Evolutionary conservation across 495 filamentous ascomycete species (phyloP).

Genomic region (Aspergillus bertholletiae): DNA sequence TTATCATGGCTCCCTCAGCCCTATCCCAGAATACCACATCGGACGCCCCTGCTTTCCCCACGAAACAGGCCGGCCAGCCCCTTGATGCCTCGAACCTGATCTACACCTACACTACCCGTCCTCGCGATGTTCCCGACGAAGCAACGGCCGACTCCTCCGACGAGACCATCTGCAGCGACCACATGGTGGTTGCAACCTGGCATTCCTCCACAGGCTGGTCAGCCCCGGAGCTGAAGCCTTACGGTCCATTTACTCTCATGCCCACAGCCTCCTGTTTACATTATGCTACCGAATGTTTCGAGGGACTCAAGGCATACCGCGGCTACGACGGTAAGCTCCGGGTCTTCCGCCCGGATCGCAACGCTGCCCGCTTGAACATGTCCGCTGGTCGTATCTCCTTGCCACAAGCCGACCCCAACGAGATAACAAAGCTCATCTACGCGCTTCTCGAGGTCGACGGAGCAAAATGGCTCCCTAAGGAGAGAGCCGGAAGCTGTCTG

Average conservation of each 20-base stretch:
- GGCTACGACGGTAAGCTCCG: slow-evolving; percentile 67
- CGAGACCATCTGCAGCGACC: slow-evolving; percentile 43
- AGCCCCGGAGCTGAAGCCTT: slow-evolving; percentile 65
- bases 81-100: slow-evolving; percentile 5
- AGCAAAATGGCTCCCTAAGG: not conserved
- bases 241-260: slow-evolving; percentile 68
- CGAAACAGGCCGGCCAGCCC: not conserved
- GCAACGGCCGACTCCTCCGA: not conserved
- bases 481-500: slow-evolving; percentile 25
- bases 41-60: not conserved
- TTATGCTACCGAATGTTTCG: slow-evolving; percentile 85
- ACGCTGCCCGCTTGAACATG: slow-evolving; percentile 61
- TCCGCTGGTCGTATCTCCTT: slow-evolving; percentile 68
- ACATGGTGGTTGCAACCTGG: slow-evolving; percentile 76
- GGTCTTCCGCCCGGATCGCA: slow-evolving; percentile 70
- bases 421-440: slow-evolving; percentile 54
- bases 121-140: not conserved
- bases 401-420: slow-evolving; percentile 60
- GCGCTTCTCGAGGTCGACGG: slow-evolving; percentile 1
- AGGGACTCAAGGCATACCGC: slow-evolving; percentile 78
- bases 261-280: slow-evolving; percentile 76
- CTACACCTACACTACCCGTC: not conserved
- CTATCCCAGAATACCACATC: not conserved
- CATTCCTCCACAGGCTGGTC: slow-evolving; percentile 59
- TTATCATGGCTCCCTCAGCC: not conserved